Conservation (phyloP, 768 basidiomycete genomes). For the Leccinum longicurvipes region DNA sequence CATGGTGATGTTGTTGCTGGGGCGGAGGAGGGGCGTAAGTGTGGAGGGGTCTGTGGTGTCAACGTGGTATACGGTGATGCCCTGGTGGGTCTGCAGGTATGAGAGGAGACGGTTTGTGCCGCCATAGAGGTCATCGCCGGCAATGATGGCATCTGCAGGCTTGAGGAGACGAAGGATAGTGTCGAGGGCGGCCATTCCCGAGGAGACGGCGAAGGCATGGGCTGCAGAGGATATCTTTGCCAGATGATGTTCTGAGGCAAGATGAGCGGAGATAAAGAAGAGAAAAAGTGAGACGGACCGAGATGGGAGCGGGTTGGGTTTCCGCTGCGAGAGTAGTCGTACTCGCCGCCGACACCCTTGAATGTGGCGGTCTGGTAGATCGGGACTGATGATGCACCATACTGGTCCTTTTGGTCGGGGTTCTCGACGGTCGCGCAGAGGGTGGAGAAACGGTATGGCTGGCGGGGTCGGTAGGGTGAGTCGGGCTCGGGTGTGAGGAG, state of each 20-base stretch:
- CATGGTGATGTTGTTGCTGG: slow-evolving; percentile 59
- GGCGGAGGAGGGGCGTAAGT: slow-evolving; percentile 59
- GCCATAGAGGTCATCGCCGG: slow-evolving; percentile 96
- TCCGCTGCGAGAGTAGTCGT: slow-evolving; percentile 93
- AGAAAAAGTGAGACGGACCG: slow-evolving; percentile 47
- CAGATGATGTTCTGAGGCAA: slow-evolving; percentile 80
- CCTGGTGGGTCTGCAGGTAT: slow-evolving; percentile 84
- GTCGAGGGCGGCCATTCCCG: slow-evolving; percentile 98
- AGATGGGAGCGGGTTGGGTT: slow-evolving; percentile 96
- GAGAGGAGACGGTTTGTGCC: slow-evolving; percentile 94
- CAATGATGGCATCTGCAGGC: slow-evolving; percentile 93
- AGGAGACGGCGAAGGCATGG: slow-evolving; percentile 90
- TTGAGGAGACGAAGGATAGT: slow-evolving; percentile 91
- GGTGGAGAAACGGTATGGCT: slow-evolving; percentile 87
- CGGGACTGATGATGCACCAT: slow-evolving; percentile 90
- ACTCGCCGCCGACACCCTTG: slow-evolving; percentile 87
- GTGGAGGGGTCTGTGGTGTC: slow-evolving; percentile 79
- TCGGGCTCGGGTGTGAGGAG: slow-evolving; percentile 82
- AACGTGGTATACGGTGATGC: slow-evolving; percentile 88
- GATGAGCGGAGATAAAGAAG: background rate
- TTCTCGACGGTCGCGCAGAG: slow-evolving; percentile 91
- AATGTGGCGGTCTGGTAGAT: slow-evolving; percentile 99
- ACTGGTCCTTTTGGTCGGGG: slow-evolving; percentile 90
- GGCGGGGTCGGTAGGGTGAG: slow-evolving; percentile 61
- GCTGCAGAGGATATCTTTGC: slow-evolving; percentile 93